Percentiles rank a stretch among this genome's conserved stretches.
These are phyloP conservation scores for Poa annua DNA, from an alignment of 176 grass and related monocot species.

Conservation along the genomic window DNA sequence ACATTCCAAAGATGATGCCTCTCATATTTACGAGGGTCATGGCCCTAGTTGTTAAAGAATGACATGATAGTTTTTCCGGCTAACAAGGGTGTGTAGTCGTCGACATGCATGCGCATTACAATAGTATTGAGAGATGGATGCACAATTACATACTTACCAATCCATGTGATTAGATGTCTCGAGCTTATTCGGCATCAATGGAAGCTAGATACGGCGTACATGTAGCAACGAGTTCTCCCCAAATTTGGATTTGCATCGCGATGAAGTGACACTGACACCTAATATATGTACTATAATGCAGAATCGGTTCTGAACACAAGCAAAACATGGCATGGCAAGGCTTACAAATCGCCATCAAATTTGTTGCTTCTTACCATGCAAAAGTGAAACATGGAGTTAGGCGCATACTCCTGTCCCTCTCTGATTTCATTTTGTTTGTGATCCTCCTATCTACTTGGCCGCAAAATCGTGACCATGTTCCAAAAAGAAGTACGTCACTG, in stretches of 20 bases:
- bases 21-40: too few species aligned
- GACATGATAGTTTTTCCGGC: too few species aligned
- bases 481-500: background rate
- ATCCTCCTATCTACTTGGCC: background rate
- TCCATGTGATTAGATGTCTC: too few species aligned
- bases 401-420: background rate
- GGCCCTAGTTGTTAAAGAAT: too few species aligned
- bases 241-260: background rate
- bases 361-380: background rate
- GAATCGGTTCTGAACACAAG: too few species aligned
- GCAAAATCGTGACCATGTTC: background rate
- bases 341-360: background rate
- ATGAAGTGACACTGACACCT: background rate
- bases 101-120: too few species aligned
- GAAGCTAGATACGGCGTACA: background rate
- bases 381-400: constrained; percentile 7
- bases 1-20: too few species aligned
- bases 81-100: too few species aligned
- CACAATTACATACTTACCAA: too few species aligned
- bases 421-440: background rate
- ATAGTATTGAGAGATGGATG: too few species aligned
- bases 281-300: too few species aligned
- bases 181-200: too few species aligned
- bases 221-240: background rate
- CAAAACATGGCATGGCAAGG: background rate